Percentiles rank a stretch among this genome's conserved stretches.
phyloP scores from a whole-genome alignment of 208 protist species.

The Tritrichomonas musculus region DNA sequence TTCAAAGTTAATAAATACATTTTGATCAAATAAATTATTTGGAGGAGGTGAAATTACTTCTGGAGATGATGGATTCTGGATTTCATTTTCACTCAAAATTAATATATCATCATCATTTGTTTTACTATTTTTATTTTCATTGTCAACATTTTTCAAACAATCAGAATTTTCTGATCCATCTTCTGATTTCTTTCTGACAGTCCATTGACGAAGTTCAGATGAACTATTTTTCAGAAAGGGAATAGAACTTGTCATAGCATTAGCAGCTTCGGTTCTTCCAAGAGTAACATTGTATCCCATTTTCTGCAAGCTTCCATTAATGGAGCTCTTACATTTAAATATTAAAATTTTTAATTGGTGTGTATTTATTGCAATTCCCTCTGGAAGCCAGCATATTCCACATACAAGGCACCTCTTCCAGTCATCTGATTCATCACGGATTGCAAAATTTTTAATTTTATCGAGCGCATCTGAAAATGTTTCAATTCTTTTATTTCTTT shows the following conservation, averaged over 20 bases:
- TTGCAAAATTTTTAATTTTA: not conserved
- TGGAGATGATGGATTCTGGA: too few species aligned
- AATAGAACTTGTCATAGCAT: not conserved
- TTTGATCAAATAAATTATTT: too few species aligned
- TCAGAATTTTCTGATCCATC: too few species aligned
- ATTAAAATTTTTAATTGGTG: not conserved
- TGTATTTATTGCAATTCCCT: conserved; percentile 29
- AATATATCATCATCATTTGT: too few species aligned
- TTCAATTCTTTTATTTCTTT: not conserved
- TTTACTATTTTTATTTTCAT: too few species aligned
- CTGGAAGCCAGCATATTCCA: conserved; percentile 1
- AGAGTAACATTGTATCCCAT: not conserved
- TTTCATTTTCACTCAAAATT: too few species aligned
- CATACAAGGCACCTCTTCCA: not conserved
- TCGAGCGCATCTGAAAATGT: not conserved
- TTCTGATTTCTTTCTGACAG: not conserved
- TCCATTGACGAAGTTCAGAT: not conserved
- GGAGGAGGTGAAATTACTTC: too few species aligned
- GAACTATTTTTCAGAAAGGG: not conserved
- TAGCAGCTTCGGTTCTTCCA: not conserved
- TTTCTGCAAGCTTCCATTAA: conserved; percentile 15
- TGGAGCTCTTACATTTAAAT: not conserved
- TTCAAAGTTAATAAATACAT: too few species aligned
- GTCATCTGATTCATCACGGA: not conserved
- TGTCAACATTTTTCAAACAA: too few species aligned